Conservation (phyloP, 2,329 filamentous ascomycete species). For the Diplodia sapinea region DNA sequence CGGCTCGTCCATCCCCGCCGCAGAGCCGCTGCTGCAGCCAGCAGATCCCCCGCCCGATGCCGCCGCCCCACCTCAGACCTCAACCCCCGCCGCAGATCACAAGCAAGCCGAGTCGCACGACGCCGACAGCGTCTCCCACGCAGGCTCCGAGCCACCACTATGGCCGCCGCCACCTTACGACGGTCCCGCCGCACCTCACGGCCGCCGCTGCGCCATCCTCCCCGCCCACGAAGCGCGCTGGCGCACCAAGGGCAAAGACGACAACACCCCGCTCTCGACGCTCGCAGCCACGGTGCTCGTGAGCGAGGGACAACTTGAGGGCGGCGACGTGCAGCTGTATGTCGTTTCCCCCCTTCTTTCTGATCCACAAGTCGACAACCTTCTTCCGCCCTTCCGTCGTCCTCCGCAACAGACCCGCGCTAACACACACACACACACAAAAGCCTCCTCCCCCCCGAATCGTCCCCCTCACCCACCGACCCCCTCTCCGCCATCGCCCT, state of each 20-base stretch:
- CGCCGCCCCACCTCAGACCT: neutral
- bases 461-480: neutral
- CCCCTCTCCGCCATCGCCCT: slow-evolving; percentile 17
- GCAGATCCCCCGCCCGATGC: neutral
- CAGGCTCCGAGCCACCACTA: neutral
- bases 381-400: no score
- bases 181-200: neutral
- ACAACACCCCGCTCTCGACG: neutral
- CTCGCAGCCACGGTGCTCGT: slow-evolving; percentile 17
- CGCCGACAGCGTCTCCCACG: no score
- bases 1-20: neutral
- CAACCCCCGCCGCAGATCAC: neutral
- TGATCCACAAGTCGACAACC: no score
- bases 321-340: slow-evolving; percentile 1
- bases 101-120: neutral
- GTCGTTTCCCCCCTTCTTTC: neutral
- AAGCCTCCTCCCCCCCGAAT: neutral
- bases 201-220: neutral
- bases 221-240: neutral
- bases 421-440: no score
- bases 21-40: neutral
- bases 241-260: slow-evolving; percentile 1
- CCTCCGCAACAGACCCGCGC: no score
- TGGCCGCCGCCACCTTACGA: slow-evolving; percentile 1
- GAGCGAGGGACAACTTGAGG: neutral